phyloP scores from a whole-genome alignment of 2,329 filamentous ascomycete genomes.

The Bipolaris victoriae region DNA sequence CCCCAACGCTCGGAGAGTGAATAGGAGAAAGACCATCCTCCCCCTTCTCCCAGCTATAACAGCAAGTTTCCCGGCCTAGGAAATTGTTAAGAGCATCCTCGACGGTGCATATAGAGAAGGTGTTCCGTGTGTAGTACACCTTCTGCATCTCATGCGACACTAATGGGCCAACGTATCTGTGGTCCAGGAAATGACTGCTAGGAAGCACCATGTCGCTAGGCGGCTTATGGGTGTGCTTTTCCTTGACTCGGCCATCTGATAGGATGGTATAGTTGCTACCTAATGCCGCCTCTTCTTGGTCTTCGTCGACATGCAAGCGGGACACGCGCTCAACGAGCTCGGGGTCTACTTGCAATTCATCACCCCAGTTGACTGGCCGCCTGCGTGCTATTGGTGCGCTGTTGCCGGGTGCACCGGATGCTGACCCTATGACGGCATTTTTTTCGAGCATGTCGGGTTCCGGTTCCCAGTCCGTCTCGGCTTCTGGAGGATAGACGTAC shows the following conservation, averaged over 20 bases:
- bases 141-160: conserved; percentile 23
- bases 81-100: conserved; percentile 14
- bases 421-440: no score
- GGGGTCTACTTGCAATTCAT: background rate
- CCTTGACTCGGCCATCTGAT: conserved; percentile 24
- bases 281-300: background rate
- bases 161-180: conserved; percentile 23
- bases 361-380: background rate
- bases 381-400: background rate
- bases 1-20: conserved; percentile 3
- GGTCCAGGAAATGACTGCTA: conserved; percentile 26
- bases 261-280: conserved; percentile 8
- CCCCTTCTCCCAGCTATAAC: background rate
- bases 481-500: background rate
- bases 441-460: background rate
- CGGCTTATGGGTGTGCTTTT: conserved; percentile 29
- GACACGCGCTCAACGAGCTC: background rate
- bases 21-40: background rate
- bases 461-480: no score
- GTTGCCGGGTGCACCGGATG: background rate
- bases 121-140: conserved; percentile 29
- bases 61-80: conserved; percentile 1
- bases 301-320: background rate
- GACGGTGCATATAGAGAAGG: conserved; percentile 32
- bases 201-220: conserved; percentile 27